These are phyloP conservation scores for Olyra latifolia DNA, from an alignment of 176 grass and related monocot species.

Conservation along the genomic window DNA sequence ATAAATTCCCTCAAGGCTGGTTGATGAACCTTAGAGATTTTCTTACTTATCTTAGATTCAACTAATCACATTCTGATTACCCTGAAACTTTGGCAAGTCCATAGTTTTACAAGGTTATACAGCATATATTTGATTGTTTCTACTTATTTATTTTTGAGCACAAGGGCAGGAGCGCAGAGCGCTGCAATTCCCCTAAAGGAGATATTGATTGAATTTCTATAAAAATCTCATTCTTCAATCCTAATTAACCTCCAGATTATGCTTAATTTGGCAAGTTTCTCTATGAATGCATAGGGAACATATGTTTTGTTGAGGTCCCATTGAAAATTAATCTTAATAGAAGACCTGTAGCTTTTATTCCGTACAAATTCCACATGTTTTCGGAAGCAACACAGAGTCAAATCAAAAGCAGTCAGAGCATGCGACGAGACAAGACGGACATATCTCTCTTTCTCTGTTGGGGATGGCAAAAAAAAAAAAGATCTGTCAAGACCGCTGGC, in stretches of 20 bases:
- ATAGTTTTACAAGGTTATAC: neutral
- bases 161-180: no score
- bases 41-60: slow-evolving; percentile 26
- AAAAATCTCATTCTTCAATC: neutral
- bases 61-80: slow-evolving; percentile 36
- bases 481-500: no score
- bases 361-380: neutral
- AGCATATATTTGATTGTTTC: slow-evolving; percentile 22
- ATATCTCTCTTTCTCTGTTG: no score
- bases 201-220: no score
- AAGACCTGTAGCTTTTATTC: neutral
- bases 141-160: no score
- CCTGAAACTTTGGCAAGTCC: neutral
- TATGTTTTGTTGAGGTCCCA: neutral
- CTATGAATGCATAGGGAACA: neutral
- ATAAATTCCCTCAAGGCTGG: slow-evolving; percentile 1
- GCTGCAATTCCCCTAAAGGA: no score
- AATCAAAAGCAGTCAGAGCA: neutral
- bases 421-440: no score
- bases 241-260: neutral
- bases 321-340: neutral
- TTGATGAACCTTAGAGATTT: slow-evolving; percentile 24
- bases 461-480: no score
- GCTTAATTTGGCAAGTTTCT: neutral
- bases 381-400: neutral